Percentiles rank a stretch among this genome's conserved stretches.
phyloP scores from a whole-genome alignment of 2,329 filamentous ascomycete species.

The Verruconis gallopava region DNA sequence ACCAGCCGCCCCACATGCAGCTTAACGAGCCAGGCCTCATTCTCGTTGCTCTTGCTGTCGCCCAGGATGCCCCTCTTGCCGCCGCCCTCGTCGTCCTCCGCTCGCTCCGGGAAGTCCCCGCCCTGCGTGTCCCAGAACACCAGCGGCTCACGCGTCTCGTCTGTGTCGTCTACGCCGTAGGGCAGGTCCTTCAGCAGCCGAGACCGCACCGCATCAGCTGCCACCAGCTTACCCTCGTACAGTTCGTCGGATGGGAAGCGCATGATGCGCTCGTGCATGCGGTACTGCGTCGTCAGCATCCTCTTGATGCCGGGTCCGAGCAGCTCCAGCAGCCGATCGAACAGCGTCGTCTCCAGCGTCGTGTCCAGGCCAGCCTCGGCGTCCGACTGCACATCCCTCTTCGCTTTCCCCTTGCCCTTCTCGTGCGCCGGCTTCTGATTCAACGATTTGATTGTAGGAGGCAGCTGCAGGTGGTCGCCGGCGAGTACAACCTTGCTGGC shows the following conservation, averaged over 20 bases:
- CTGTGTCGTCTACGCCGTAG: conserved; percentile 64
- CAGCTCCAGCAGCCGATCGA: conserved; percentile 71
- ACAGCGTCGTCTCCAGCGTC: conserved; percentile 77
- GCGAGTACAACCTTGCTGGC: conserved; percentile 77
- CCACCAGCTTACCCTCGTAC: conserved; percentile 70
- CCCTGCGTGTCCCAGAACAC: conserved; percentile 96
- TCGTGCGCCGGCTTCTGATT: conserved; percentile 29
- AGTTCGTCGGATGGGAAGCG: conserved; percentile 79
- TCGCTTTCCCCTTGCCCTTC: conserved; percentile 22
- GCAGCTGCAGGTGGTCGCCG: conserved; percentile 86
- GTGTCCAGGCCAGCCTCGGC: conserved; percentile 35
- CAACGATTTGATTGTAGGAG: conserved; percentile 82
- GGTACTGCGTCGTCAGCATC: conserved; percentile 94
- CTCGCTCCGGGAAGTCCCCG: conserved; percentile 75
- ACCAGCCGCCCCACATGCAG: conserved; percentile 66
- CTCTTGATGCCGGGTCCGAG: conserved; percentile 77
- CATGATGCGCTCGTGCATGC: conserved; percentile 97
- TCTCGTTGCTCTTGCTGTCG: conserved; percentile 83
- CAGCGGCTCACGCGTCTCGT: conserved; percentile 77
- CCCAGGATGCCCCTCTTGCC: conserved; percentile 36
- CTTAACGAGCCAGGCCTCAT: conserved; percentile 71
- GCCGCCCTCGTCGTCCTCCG: conserved; percentile 66
- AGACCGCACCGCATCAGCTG: conserved; percentile 63
- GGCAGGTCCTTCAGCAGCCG: conserved; percentile 65
- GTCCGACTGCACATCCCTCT: conserved; percentile 21